Percentiles rank a stretch among this genome's conserved stretches.
Conservation (phyloP, 345 rosid genomes). For the Populus nigra region DNA sequence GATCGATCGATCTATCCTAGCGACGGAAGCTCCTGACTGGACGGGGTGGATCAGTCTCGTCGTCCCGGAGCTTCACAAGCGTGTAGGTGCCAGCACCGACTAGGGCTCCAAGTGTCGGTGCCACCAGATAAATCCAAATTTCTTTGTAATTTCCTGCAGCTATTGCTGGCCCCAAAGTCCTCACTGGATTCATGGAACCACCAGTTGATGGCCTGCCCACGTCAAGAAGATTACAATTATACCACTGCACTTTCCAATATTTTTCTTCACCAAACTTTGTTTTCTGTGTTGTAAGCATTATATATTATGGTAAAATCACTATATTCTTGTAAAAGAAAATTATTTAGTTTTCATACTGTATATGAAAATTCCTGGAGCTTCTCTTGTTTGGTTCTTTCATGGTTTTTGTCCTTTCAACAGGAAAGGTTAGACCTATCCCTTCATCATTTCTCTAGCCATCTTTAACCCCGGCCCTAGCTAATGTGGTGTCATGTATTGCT, state of each 20-base stretch:
- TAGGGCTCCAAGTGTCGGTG: conserved; percentile 85
- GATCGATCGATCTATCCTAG: conserved; percentile 14
- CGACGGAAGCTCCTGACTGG: conserved; percentile 85
- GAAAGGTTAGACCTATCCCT: neutral
- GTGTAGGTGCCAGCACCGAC: conserved; percentile 78
- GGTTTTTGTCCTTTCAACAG: neutral
- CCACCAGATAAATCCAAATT: conserved; percentile 78
- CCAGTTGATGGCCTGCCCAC: conserved; percentile 72
- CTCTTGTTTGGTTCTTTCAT: no score
- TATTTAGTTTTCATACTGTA: no score
- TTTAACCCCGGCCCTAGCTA: no score
- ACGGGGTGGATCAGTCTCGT: conserved; percentile 59
- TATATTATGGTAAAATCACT: no score
- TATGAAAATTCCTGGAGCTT: no score
- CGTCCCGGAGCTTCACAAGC: conserved; percentile 67
- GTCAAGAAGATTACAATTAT: neutral
- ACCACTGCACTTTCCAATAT: neutral
- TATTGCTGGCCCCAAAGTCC: conserved; percentile 90
- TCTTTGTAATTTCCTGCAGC: conserved; percentile 81
- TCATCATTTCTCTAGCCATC: neutral
- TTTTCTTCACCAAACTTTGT: no score
- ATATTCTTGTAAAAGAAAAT: no score
- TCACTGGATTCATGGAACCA: conserved; percentile 77
- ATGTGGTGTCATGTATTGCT: neutral
- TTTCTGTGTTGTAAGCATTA: no score